Evolutionary conservation across 495 filamentous ascomycete genomes (phyloP).

Genomic region (Paragyromitra xinjiangensis): DNA sequence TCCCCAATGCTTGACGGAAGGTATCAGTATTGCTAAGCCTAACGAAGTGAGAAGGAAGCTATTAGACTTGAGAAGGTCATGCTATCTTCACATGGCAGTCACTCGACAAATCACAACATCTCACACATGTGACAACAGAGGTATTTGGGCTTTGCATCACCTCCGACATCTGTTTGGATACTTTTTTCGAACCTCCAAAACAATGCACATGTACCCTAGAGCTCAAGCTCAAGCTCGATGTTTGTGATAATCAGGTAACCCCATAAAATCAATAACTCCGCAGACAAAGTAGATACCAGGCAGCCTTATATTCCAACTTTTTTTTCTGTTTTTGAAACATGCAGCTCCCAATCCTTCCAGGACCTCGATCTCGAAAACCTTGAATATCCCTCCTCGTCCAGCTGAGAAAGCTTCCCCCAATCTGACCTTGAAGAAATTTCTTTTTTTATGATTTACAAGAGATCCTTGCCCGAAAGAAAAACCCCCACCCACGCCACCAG

Average conservation of each 20-base stretch:
- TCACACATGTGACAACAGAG: neutral
- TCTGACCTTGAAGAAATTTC: slow-evolving; percentile 21
- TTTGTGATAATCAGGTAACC: slow-evolving; percentile 32
- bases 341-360: slow-evolving; percentile 21
- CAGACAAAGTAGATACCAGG: slow-evolving; percentile 42
- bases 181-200: neutral
- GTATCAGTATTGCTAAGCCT: neutral
- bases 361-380: slow-evolving; percentile 4
- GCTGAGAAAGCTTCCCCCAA: slow-evolving; percentile 24
- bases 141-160: neutral
- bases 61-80: neutral
- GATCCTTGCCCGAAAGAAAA: slow-evolving; percentile 37
- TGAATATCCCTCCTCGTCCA: slow-evolving; percentile 1
- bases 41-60: neutral
- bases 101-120: neutral
- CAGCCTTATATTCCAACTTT: slow-evolving; percentile 50
- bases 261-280: slow-evolving; percentile 49
- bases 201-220: slow-evolving; percentile 11
- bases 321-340: slow-evolving; percentile 37
- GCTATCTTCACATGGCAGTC: neutral
- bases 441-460: slow-evolving; percentile 50
- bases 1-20: neutral
- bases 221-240: slow-evolving; percentile 20
- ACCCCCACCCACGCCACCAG: slow-evolving; percentile 25
- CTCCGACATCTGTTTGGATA: neutral